phyloP scores from a whole-genome alignment of 2,329 filamentous ascomycete species.

The Epichloe brachyelytri region DNA sequence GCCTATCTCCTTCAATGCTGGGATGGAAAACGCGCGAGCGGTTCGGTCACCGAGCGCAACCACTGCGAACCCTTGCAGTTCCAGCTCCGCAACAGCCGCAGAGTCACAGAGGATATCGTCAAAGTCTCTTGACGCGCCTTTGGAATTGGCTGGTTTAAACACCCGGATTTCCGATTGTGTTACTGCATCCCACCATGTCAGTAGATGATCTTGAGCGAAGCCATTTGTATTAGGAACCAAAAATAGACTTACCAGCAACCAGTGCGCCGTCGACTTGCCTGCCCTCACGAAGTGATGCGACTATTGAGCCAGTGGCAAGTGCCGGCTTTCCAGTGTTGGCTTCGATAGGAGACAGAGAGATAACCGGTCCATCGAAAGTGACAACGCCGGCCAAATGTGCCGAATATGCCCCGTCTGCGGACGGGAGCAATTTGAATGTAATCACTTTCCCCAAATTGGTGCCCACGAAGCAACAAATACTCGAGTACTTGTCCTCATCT shows the following conservation, averaged over 20 bases:
- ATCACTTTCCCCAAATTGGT: slow-evolving; percentile 73
- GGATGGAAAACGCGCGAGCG: slow-evolving; percentile 73
- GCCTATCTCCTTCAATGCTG: slow-evolving; percentile 73
- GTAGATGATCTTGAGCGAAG: neutral
- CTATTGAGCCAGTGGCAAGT: slow-evolving; percentile 57
- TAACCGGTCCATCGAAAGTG: slow-evolving; percentile 53
- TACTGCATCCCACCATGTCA: slow-evolving; percentile 24
- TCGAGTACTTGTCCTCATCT: slow-evolving; percentile 91
- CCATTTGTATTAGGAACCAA: neutral
- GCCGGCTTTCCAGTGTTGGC: slow-evolving; percentile 65
- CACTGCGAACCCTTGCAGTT: slow-evolving; percentile 64
- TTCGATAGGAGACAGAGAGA: slow-evolving; percentile 69
- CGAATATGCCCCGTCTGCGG: slow-evolving; percentile 52
- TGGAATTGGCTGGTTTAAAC: slow-evolving; percentile 71
- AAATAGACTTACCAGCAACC: slow-evolving; percentile 47
- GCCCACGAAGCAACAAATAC: slow-evolving; percentile 82
- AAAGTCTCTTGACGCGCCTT: slow-evolving; percentile 86
- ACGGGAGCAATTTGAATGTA: slow-evolving; percentile 82
- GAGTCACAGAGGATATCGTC: slow-evolving; percentile 73
- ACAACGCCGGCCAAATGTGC: slow-evolving; percentile 58
- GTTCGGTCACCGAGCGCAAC: slow-evolving; percentile 71
- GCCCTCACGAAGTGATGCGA: slow-evolving; percentile 66
- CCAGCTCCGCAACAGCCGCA: slow-evolving; percentile 62
- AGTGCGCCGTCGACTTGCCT: slow-evolving; percentile 66
- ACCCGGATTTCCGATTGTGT: slow-evolving; percentile 67